phyloP scores from a whole-genome alignment of 2,329 filamentous ascomycete species.

The Arthrinium phaeospermum region DNA sequence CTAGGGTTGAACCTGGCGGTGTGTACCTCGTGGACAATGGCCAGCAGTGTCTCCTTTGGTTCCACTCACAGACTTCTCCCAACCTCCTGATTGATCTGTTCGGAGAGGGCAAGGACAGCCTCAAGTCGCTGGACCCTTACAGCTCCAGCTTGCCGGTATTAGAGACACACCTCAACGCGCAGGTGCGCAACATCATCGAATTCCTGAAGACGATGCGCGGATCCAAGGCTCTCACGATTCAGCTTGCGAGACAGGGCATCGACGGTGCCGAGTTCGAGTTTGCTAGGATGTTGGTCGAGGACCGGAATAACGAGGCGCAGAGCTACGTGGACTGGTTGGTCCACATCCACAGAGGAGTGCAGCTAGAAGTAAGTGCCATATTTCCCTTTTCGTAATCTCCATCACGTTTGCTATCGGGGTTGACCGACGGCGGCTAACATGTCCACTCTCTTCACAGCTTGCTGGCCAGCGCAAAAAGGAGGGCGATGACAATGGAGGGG shows the following conservation, averaged over 20 bases:
- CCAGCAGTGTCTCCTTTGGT: slow-evolving; percentile 88
- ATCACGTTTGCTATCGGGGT: slow-evolving; percentile 15
- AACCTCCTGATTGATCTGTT: slow-evolving; percentile 92
- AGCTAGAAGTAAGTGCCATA: slow-evolving; percentile 73
- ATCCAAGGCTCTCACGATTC: slow-evolving; percentile 86
- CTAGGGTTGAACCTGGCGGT: slow-evolving; percentile 87
- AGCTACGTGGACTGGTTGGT: slow-evolving; percentile 99
- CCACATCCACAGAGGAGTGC: slow-evolving; percentile 90
- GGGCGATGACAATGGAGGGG: slow-evolving; percentile 55
- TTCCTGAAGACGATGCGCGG: slow-evolving; percentile 82
- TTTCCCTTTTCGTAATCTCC: not conserved
- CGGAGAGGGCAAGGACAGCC: slow-evolving; percentile 71
- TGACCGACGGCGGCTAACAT: slow-evolving; percentile 24
- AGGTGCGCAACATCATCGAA: slow-evolving; percentile 91
- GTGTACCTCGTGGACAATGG: slow-evolving; percentile 96
- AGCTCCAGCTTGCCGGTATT: slow-evolving; percentile 80
- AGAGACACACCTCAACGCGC: slow-evolving; percentile 90
- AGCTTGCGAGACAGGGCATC: slow-evolving; percentile 88
- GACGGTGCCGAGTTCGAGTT: slow-evolving; percentile 98
- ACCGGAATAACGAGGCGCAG: slow-evolving; percentile 96
- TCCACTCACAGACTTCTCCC: slow-evolving; percentile 89
- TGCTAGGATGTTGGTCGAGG: slow-evolving; percentile 87
- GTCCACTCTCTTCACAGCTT: slow-evolving; percentile 49
- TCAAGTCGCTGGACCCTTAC: slow-evolving; percentile 83
- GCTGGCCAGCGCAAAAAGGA: slow-evolving; percentile 76